These are phyloP conservation scores for Debaryomyces coudertii DNA, from an alignment of 1,139 yeast genomes.

Conservation along the genomic window DNA sequence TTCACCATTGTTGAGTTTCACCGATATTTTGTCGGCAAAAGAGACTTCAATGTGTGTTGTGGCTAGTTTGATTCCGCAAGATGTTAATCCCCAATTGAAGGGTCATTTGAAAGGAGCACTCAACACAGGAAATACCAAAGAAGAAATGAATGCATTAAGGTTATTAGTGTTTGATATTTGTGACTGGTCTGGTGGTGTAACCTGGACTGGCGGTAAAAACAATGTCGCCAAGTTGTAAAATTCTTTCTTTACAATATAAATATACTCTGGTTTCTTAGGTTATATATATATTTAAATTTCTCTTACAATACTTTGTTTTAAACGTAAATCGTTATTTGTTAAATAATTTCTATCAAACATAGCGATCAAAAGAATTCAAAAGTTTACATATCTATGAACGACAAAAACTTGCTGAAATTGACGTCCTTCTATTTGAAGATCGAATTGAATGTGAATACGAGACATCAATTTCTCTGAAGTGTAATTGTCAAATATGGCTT, in stretches of 20 bases:
- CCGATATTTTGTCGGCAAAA: slow-evolving; percentile 60
- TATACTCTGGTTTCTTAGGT: neutral
- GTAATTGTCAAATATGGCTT: neutral
- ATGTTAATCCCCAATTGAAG: slow-evolving; percentile 90
- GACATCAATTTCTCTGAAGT: neutral
- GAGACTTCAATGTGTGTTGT: slow-evolving; percentile 82
- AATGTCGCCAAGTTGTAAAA: slow-evolving; percentile 58
- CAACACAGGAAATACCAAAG: slow-evolving; percentile 72
- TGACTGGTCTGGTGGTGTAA: slow-evolving; percentile 69
- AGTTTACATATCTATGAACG: neutral
- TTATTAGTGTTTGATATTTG: slow-evolving; percentile 66
- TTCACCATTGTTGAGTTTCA: slow-evolving; percentile 72
- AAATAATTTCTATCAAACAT: slow-evolving; percentile 6
- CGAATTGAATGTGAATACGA: neutral
- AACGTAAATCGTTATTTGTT: slow-evolving; percentile 7
- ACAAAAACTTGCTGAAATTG: neutral
- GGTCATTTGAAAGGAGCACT: slow-evolving; percentile 88
- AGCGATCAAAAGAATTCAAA: neutral
- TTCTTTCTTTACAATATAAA: slow-evolving; percentile 11
- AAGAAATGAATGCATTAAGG: slow-evolving; percentile 64
- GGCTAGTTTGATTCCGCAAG: slow-evolving; percentile 85
- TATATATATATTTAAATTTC: neutral
- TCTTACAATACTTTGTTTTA: neutral
- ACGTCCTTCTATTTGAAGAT: neutral
- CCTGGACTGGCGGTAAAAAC: slow-evolving; percentile 57